These are phyloP conservation scores for Batkoa obscura DNA, from an alignment of 371 early-diverging fungal species.

Conservation along the genomic window DNA sequence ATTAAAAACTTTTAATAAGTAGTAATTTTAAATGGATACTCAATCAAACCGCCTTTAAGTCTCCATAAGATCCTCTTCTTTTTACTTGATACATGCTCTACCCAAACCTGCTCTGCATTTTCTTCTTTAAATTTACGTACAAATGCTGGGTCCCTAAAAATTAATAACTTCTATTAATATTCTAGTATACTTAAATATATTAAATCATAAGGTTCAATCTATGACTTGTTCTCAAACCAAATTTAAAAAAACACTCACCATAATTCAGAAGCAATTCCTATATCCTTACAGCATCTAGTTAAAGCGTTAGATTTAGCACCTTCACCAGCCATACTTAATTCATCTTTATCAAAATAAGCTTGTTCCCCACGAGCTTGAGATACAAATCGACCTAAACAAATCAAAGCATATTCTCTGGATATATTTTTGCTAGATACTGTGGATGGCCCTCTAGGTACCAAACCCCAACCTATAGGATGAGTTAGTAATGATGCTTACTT, in stretches of 20 bases:
- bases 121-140: slow-evolving; percentile 65
- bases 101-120: slow-evolving; percentile 58
- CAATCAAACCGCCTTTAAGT: slow-evolving; percentile 31
- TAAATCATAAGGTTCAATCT: too few species aligned
- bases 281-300: slow-evolving; percentile 93
- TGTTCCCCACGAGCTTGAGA: slow-evolving; percentile 93
- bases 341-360: slow-evolving; percentile 56
- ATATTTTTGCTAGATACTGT: slow-evolving; percentile 54
- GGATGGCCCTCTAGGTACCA: slow-evolving; percentile 83
- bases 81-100: slow-evolving; percentile 44
- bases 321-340: slow-evolving; percentile 74
- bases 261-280: slow-evolving; percentile 82
- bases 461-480: slow-evolving; percentile 42
- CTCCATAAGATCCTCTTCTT: slow-evolving; percentile 68
- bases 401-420: slow-evolving; percentile 81
- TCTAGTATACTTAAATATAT: background rate
- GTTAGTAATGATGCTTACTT: background rate
- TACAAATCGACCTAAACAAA: slow-evolving; percentile 70
- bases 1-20: too few species aligned
- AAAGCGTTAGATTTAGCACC: slow-evolving; percentile 87
- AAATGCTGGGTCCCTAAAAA: slow-evolving; percentile 54
- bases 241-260: slow-evolving; percentile 28
- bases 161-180: background rate
- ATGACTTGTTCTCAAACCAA: too few species aligned
- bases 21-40: slow-evolving; percentile 8